Evolutionary conservation across 1,139 yeast genomes (phyloP), one percentile per base, ranked within the genome.

Genomic region (Taphrina pruni): DNA sequence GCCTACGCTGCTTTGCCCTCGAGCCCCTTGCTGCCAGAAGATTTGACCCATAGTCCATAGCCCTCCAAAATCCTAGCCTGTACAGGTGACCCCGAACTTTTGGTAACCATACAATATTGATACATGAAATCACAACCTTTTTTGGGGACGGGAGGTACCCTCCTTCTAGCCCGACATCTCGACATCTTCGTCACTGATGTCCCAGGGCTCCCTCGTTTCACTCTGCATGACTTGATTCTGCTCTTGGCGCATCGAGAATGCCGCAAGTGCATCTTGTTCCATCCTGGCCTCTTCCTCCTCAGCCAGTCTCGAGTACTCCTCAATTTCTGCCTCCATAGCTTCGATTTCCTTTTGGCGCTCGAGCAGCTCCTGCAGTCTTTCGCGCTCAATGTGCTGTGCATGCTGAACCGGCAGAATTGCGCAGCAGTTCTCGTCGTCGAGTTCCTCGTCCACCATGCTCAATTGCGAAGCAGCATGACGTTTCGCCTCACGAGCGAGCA

Each of bases 171-270:
- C 62, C 6, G 62, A 43, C 62, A 58, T 58, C 32, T 58, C 52
- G 35, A 58, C 62, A 58, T 58, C 62, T 26, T 58, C 62, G 54
- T 58, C 62, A 17, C 62, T 58, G 26, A 58, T 46, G n/a, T 58
- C 62, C 62, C 62, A 58, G 9, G 62, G 62, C 41, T 58, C 62
- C 32, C 62, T 38, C 6, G 41, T 2, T 14, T 58, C 54, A 17
- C 54, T 58, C 41, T 45, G 39, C 62, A 58, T 58, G 43, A 58
- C 41, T 9, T 21, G 26, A 26, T 58, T 20, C 43, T 58, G 62
- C n/a, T 58, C 43, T 11, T 58, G 62, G 1, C 62, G 26, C 62
- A 58, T 58, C 20, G 62, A 43, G 39, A 17, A 17, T 14, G 62
- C 26, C 20, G 43, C 46, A 21, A 8, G 54, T 14, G 62, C 62